Evolutionary conservation across 257 asterid genomes (phyloP).

Genomic region (Gentiana dahurica): DNA sequence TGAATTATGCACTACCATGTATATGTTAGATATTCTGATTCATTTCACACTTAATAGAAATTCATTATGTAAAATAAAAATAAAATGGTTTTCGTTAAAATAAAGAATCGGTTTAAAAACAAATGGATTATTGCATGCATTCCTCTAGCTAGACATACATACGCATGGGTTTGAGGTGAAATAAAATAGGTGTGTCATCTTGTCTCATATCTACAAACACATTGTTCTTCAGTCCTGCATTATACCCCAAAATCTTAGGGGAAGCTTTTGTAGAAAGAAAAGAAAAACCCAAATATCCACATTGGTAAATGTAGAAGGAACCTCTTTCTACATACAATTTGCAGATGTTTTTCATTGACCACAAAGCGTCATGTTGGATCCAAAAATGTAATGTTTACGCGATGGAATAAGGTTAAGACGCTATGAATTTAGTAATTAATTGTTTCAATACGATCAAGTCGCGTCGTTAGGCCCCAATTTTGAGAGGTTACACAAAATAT

Average conservation of each 20-base stretch:
- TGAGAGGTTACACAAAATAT: too few species aligned
- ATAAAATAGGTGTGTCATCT: conserved; percentile 16
- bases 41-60: too few species aligned
- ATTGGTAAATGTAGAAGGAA: conserved; percentile 24
- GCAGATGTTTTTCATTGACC: too few species aligned
- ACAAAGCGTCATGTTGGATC: conserved; percentile 16
- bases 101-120: not conserved
- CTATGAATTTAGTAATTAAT: too few species aligned
- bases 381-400: conserved; percentile 17
- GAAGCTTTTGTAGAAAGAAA: not conserved
- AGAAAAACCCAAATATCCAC: conserved; percentile 24
- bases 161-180: conserved; percentile 32
- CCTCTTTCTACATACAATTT: conserved; percentile 18
- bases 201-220: conserved; percentile 34
- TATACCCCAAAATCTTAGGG: not conserved
- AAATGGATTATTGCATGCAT: conserved; percentile 35
- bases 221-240: conserved; percentile 17
- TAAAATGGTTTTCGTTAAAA: conserved; percentile 11
- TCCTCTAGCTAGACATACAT: conserved; percentile 28
- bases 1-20: too few species aligned
- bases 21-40: too few species aligned
- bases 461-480: too few species aligned
- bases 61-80: not conserved
- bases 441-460: too few species aligned
- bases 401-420: too few species aligned